Evolutionary conservation across 2,329 filamentous ascomycete species (phyloP), one percentile per base, ranked within the genome.

Genomic region (Tricladium varicosporioides): DNA sequence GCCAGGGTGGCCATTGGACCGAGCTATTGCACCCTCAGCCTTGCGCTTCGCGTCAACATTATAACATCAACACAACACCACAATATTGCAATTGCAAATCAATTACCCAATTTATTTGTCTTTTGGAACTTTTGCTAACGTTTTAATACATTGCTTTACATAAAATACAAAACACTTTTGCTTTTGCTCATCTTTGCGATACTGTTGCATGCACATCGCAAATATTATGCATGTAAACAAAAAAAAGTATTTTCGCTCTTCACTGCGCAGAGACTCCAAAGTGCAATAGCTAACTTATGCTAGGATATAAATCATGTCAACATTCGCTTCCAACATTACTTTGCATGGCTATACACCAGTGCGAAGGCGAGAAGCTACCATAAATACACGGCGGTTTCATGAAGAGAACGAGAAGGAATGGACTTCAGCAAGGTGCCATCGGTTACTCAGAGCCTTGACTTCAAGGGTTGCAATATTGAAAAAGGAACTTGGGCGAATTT

Each of bases 351-450:
- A 64, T 53, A 69, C 69, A 48, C 66, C 69, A 13, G 62, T 69
- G 5, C 60, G 65, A 49, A 58, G 67, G 45, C 59, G 60, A 53
- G 59, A 62, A 46, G 61, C 58, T 4, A 63, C 64, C 4, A 52
- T 64, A 15, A 67, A 63, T 44, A 52, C 53, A 11, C 63, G 62
- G 40, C 53, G 50, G 45, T 50, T 60, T 16, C 40, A 60, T 33
- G 54, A 57, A 10, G 61, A 65, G 43, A 47, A 51, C 11, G 61
- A 64, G 45, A 61, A 65, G 50, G 66, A 68, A 57, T 71, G 76
- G 76, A 78, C 75, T 10, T 67, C 75, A 18, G 70, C 74, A 33
- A 71, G 75, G 57, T 78, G 76, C 53, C 70, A 76, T 53, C 73
- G 75, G 18, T 63, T 78, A 44, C 69, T 78, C 33, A 73, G 76